phyloP scores from a whole-genome alignment of 257 asterid species.

The Marsdenia floribunda region DNA sequence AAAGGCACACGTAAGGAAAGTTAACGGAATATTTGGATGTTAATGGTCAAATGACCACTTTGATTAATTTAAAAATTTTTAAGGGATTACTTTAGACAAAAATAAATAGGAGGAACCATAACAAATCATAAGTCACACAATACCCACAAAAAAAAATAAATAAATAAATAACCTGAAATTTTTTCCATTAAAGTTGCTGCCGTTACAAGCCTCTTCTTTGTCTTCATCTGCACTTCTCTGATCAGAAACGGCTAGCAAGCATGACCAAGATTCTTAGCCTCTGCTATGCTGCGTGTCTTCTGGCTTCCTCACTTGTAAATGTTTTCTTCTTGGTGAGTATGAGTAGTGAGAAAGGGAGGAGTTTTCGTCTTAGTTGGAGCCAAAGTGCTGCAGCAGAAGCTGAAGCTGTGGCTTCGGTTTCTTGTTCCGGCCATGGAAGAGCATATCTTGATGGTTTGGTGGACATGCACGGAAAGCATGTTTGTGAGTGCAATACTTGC shows the following conservation, averaged over 20 bases:
- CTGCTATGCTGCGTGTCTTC: slow-evolving; percentile 20
- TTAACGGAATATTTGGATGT: too few species aligned
- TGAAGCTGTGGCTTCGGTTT: slow-evolving; percentile 40
- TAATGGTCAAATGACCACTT: too few species aligned
- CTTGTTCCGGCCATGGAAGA: slow-evolving; percentile 65
- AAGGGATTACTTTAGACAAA: too few species aligned
- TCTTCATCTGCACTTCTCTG: too few species aligned
- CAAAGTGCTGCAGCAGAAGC: slow-evolving; percentile 57
- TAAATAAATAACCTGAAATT: too few species aligned
- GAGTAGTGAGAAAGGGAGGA: not conserved
- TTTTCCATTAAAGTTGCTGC: too few species aligned
- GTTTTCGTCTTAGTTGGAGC: slow-evolving; percentile 45
- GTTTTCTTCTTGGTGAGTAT: slow-evolving; percentile 10
- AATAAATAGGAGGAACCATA: too few species aligned
- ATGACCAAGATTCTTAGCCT: slow-evolving; percentile 19
- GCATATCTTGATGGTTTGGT: slow-evolving; percentile 45
- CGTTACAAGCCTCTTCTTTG: too few species aligned
- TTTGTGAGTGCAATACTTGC: slow-evolving; percentile 68
- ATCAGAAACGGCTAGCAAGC: not conserved
- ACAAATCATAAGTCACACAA: too few species aligned
- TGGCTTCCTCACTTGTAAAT: slow-evolving; percentile 34
- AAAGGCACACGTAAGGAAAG: too few species aligned
- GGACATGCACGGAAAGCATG: slow-evolving; percentile 27
- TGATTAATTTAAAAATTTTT: too few species aligned
- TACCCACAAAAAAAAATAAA: too few species aligned